Conservation (phyloP, 2,329 filamentous ascomycete genomes). For the Fusarium albosuccineum region DNA sequence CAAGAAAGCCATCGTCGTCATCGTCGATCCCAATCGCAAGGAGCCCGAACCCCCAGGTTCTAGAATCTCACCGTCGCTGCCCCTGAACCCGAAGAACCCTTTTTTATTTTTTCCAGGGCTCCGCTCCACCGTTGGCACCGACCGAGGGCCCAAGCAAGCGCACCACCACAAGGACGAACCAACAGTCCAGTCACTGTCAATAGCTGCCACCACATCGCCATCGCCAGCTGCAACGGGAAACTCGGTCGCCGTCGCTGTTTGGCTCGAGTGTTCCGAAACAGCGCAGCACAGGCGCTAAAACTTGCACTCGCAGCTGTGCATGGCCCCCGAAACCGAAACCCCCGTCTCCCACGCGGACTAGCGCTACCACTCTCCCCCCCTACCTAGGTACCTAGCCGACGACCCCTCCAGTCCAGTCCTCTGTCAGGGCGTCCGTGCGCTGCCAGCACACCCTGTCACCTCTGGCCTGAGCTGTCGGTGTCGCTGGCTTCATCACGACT, state of each 20-base stretch:
- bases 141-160: conserved; percentile 6
- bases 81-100: conserved; percentile 25
- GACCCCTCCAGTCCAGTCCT: conserved; percentile 16
- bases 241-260: not conserved
- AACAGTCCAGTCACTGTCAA: not conserved
- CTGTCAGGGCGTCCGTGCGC: conserved; percentile 33
- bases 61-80: conserved; percentile 22
- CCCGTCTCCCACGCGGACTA: conserved; percentile 9
- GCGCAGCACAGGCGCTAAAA: not conserved
- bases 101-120: conserved; percentile 16
- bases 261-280: not conserved
- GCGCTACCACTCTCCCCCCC: conserved; percentile 5
- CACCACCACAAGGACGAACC: conserved; percentile 3
- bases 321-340: not conserved
- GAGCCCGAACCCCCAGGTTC: conserved; percentile 10
- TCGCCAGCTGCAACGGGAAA: not conserved
- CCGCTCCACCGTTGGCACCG: conserved; percentile 22
- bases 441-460: conserved; percentile 36
- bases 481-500: conserved; percentile 29
- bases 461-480: not conserved
- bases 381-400: too few species aligned
- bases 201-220: not conserved
- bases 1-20: conserved; percentile 33
- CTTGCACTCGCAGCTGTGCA: not conserved
- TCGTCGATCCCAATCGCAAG: conserved; percentile 28